Evolutionary conservation across 2,329 filamentous ascomycete genomes (phyloP), one percentile per base, ranked within the genome.

Genomic region (Fusarium lyarnte): DNA sequence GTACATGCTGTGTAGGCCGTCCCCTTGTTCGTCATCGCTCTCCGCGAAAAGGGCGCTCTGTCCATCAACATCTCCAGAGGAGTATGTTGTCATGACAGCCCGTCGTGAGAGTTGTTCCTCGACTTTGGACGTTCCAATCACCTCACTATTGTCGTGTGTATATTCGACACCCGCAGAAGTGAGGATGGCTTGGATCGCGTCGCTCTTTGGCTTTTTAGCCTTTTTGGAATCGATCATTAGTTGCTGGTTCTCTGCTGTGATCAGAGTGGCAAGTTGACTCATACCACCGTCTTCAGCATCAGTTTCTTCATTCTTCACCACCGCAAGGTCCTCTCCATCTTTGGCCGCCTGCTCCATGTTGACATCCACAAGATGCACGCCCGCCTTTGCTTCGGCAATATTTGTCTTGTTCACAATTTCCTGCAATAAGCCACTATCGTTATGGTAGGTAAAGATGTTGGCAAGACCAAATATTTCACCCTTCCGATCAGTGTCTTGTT

Each of bases 391-490:
- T 83, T 99, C 96, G 8, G 96, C 96, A 57, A 99, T 91, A 77
- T 99, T 99, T 33, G 96, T 98, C 82, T 98, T 97, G 85, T 98
- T 97, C 76, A 99, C 94, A 74, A 99, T 98, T 62, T 98, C 94
- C n/a, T 93, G 89, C 9, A 98, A 87, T 19, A 98, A 87, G 17
- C 97, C 88, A 66, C 93, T 93, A 73, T 95, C 89, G 52, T 90
- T 89, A 71, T 94, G 91, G 70, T 94, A 98, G 1, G 90, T 90
- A 76, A 99, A 94, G 17, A 99, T 87, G 74, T 99, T 99, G 27
- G 88, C 83, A 4, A 98, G 86, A 0, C 96, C 96, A 75, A 99
- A 99, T 27, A 99, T 94, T 80, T 99, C 96, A 21, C 96, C 96
- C 75, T 95, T 95, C 72, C 95, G 91, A 33, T 89, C 89, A 29